Evolutionary conservation across 306 rosid genomes (phyloP), one percentile per base, ranked within the genome.

Genomic region (Oemleria cerasiformis): DNA sequence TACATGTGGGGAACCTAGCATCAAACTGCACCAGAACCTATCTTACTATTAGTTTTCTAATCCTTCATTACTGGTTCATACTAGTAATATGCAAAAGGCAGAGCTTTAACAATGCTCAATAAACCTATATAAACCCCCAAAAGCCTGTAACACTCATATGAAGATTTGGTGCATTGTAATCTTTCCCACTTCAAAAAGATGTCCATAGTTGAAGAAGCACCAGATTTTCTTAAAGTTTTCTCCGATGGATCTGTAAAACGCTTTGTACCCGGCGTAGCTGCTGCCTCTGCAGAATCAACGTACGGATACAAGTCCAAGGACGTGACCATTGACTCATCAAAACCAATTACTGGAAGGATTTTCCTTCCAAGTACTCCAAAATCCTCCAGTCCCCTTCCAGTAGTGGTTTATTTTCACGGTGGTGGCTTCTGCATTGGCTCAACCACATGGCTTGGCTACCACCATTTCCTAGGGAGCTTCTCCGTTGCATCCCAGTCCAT

Each of bases 381-480:
- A 16, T 38, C 68, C 42, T n/a, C 50, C 1, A 9, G 34, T 5
- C 72, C 55, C 57, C 83, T 91, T 12, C 94, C 97, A 17, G 60
- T 94, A 15, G 63, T 91, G 54, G 88, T 94, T 73, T 89, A 91
- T 74, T 94, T 87, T 77, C 97, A 94, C 36, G 98, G 96, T 39
- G 97, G 96, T 66, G 98, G 97, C 51, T 94, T 94, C 39, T 88
- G 97, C 88, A 80, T 88, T 23, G 98, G 96, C 81, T 88, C 98
- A 57, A 86, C 94, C 74, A 84, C 86, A 2, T 90, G 96, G 96
- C 78, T 83, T 61, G 96, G 98, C 59, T 90, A 88, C 89, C 89
- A 93, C 25, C 19, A 44, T 15, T 93, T 91, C 63, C 91, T 91
- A 6, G 87, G 87, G 21, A 88, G 80, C 54, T 73, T 93, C 51